Evolutionary conservation across 2,329 filamentous ascomycete species (phyloP).

Genomic region (Huntiella savannae): DNA sequence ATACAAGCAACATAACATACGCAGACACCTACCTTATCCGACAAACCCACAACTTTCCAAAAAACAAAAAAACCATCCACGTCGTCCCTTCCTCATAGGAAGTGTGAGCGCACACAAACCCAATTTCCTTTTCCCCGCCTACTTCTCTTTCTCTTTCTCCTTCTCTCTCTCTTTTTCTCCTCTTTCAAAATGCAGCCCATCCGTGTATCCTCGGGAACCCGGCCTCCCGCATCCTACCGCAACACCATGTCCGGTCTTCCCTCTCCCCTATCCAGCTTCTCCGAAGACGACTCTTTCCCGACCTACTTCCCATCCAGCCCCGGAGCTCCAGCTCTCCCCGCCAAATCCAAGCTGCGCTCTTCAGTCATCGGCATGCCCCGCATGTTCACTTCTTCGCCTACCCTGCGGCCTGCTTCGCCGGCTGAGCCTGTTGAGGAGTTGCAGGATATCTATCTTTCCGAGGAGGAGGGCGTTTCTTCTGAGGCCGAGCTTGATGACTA

Average conservation of each 20-base stretch:
- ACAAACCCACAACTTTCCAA: too few species aligned
- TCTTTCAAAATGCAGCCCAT: slow-evolving; percentile 6
- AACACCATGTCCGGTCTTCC: slow-evolving; percentile 9
- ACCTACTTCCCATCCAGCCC: slow-evolving; percentile 7
- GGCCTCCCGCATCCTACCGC: slow-evolving; percentile 6
- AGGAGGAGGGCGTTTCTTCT: slow-evolving; percentile 45
- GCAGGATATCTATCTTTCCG: slow-evolving; percentile 44
- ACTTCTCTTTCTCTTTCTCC: neutral
- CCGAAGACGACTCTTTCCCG: slow-evolving; percentile 8
- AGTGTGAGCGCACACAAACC: neutral
- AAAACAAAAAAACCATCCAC: too few species aligned
- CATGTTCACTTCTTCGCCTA: slow-evolving; percentile 1
- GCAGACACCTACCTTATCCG: too few species aligned
- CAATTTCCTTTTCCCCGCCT: neutral
- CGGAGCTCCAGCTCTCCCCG: slow-evolving; percentile 22
- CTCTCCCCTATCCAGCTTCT: slow-evolving; percentile 12
- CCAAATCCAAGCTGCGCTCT: slow-evolving; percentile 24
- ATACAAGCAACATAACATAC: too few species aligned
- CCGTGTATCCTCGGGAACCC: slow-evolving; percentile 5
- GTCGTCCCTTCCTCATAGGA: too few species aligned
- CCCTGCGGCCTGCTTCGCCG: neutral
- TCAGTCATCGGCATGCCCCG: slow-evolving; percentile 22
- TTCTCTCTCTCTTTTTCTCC: neutral
- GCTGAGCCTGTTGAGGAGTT: slow-evolving; percentile 16
- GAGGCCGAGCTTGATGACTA: slow-evolving; percentile 39